Conservation (phyloP, 78 protist species). For the Chrysochromulina tobinii region DNA sequence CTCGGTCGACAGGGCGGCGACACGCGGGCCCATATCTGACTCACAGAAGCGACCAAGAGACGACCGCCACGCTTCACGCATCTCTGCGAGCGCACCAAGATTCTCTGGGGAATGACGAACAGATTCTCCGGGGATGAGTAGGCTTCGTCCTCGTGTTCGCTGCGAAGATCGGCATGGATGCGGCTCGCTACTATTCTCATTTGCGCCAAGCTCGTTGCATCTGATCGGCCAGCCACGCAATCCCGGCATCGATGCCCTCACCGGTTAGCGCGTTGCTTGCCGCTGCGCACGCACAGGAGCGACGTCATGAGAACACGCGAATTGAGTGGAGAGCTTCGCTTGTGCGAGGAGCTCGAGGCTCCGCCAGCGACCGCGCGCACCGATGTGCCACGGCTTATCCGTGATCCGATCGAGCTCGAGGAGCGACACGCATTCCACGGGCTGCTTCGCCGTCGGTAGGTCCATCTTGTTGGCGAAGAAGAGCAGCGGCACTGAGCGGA, state of each 20-base stretch:
- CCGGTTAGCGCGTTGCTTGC: conserved; percentile 57
- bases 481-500: conserved; percentile 50
- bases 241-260: conserved; percentile 57
- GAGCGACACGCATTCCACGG: conserved; percentile 29
- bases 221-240: conserved; percentile 46
- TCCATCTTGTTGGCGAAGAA: conserved; percentile 85
- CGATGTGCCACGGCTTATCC: conserved; percentile 61
- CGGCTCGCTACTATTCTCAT: too few species aligned
- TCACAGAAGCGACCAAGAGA: too few species aligned
- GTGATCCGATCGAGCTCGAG: conserved; percentile 43
- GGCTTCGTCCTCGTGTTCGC: too few species aligned
- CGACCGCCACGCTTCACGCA: too few species aligned
- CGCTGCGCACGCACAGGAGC: not conserved
- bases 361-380: not conserved
- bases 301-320: not conserved
- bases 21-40: too few species aligned
- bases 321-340: not conserved
- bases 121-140: too few species aligned
- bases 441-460: conserved; percentile 42
- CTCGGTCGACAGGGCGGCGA: too few species aligned
- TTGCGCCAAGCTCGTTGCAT: not conserved
- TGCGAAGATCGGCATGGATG: too few species aligned
- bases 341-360: not conserved
- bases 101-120: too few species aligned
- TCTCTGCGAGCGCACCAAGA: too few species aligned